Evolutionary conservation across 768 basidiomycete genomes (phyloP).

Genomic region (Leucogyrophana mollusca): DNA sequence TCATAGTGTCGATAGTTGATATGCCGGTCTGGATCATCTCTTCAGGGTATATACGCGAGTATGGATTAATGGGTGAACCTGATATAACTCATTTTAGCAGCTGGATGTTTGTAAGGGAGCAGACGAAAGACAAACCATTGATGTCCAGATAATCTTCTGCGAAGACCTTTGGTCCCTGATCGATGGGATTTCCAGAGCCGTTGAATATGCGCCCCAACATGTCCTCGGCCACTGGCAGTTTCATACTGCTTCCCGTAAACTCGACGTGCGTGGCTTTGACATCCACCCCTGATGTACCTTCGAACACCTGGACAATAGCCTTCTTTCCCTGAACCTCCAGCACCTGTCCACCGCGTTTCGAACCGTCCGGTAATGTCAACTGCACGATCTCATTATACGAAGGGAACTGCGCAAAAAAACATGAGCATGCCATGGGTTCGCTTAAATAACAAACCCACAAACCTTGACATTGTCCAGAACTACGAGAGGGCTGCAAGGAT

Average conservation of each 20-base stretch:
- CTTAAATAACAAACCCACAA: slow-evolving; percentile 17
- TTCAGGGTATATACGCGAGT: slow-evolving; percentile 98
- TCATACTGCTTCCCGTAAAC: slow-evolving; percentile 98
- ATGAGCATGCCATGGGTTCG: slow-evolving; percentile 12
- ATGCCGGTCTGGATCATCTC: slow-evolving; percentile 99
- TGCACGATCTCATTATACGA: slow-evolving; percentile 99
- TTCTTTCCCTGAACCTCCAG: slow-evolving; percentile 98
- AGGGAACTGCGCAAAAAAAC: slow-evolving; percentile 63
- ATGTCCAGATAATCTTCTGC: slow-evolving; percentile 99
- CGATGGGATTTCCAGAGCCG: slow-evolving; percentile 96
- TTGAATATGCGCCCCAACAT: slow-evolving; percentile 99
- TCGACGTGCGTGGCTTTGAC: slow-evolving; percentile 97
- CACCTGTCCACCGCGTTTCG: slow-evolving; percentile 94
- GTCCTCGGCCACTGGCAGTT: slow-evolving; percentile 96
- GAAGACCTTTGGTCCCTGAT: slow-evolving; percentile 98
- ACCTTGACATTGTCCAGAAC: slow-evolving; percentile 99
- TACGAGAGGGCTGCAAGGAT: slow-evolving; percentile 76
- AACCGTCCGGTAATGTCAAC: slow-evolving; percentile 91
- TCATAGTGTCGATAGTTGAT: slow-evolving; percentile 97
- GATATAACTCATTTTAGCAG: slow-evolving; percentile 16
- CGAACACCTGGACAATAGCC: slow-evolving; percentile 98
- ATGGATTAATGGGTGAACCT: slow-evolving; percentile 98
- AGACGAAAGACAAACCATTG: slow-evolving; percentile 67
- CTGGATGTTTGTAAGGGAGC: background rate
- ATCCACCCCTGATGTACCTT: slow-evolving; percentile 96